Evolutionary conservation across 164 flowering plant species (phyloP).

Genomic region (Macadamia tetraphylla): DNA sequence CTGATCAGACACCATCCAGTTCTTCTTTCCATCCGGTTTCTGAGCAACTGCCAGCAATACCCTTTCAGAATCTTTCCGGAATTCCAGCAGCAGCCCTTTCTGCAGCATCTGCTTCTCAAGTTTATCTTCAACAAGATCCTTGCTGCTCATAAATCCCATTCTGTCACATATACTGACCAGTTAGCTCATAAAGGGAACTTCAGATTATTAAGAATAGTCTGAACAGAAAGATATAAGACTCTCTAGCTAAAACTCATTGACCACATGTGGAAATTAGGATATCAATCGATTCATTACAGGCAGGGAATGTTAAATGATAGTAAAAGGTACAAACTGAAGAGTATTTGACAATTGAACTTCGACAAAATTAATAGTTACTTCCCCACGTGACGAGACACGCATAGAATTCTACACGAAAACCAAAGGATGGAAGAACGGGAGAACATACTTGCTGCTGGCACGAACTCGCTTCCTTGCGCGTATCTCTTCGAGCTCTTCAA

Average conservation of each 20-base stretch:
- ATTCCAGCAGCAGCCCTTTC: conserved; percentile 69
- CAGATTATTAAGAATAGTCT: not conserved
- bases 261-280: not conserved
- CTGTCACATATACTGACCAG: conserved; percentile 23
- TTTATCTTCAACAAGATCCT: conserved; percentile 51
- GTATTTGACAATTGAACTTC: not conserved
- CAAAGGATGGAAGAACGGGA: not conserved
- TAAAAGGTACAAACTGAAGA: no score
- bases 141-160: conserved; percentile 32
- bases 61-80: conserved; percentile 82
- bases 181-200: not conserved
- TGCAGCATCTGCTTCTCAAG: conserved; percentile 41
- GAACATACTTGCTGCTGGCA: conserved; percentile 37
- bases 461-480: conserved; percentile 16
- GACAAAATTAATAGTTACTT: not conserved
- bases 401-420: not conserved
- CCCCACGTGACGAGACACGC: not conserved
- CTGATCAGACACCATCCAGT: conserved; percentile 97
- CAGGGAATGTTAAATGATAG: not conserved
- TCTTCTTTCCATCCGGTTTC: conserved; percentile 93
- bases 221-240: not conserved
- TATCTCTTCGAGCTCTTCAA: conserved; percentile 25
- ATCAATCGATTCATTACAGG: not conserved
- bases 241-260: not conserved
- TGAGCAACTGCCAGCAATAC: conserved; percentile 76